Evolutionary conservation across 2,329 filamentous ascomycete genomes (phyloP).

Genomic region (Xylariaceae sp.): DNA sequence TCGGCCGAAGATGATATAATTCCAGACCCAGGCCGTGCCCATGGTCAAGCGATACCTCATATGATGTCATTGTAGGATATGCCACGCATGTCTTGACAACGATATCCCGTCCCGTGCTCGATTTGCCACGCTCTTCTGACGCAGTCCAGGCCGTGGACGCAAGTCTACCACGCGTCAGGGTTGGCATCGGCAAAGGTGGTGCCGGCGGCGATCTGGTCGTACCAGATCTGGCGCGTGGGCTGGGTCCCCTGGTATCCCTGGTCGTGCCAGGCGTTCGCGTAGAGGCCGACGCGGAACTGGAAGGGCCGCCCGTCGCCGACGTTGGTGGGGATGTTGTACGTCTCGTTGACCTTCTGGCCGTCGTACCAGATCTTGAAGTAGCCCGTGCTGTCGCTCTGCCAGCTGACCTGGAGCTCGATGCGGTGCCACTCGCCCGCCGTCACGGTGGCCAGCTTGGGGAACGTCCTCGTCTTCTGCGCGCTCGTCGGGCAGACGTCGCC

Average conservation of each 20-base stretch:
- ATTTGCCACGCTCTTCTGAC: too few relatives aligned
- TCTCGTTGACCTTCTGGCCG: constrained; percentile 38
- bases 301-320: constrained; percentile 39
- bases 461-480: constrained; percentile 29
- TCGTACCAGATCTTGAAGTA: constrained; percentile 44
- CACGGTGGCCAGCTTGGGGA: constrained; percentile 34
- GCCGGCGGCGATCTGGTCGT: constrained; percentile 43
- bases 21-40: too few relatives aligned
- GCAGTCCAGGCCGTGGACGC: too few relatives aligned
- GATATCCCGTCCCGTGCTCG: too few relatives aligned
- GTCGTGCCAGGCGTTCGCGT: constrained; percentile 47
- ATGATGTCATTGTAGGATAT: too few relatives aligned
- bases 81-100: too few relatives aligned
- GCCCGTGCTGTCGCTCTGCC: constrained; percentile 39
- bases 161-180: constrained; percentile 24
- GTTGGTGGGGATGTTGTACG: constrained; percentile 37
- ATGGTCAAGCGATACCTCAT: too few relatives aligned
- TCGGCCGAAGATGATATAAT: too few relatives aligned
- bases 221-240: constrained; percentile 42
- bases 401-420: constrained; percentile 40
- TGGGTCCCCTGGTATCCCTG: constrained; percentile 25
- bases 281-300: constrained; percentile 43
- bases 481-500: constrained; percentile 32
- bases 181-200: constrained; percentile 37
- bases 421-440: constrained; percentile 41